These are phyloP conservation scores for Fraxinus paxiana DNA, from an alignment of 305 asterid species.

Conservation along the genomic window DNA sequence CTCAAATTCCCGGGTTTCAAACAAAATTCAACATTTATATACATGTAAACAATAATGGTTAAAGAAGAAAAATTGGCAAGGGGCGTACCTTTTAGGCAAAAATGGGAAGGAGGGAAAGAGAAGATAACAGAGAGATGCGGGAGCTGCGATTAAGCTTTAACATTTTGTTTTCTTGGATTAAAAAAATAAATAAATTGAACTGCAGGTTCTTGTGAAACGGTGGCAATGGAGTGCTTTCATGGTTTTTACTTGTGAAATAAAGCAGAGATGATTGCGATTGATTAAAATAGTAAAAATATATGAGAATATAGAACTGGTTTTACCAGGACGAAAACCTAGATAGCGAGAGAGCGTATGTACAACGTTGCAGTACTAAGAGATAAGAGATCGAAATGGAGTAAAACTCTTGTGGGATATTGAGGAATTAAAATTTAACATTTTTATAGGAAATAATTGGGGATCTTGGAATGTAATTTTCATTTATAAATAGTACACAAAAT, in stretches of 20 bases:
- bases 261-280: neutral
- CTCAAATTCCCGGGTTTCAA: neutral
- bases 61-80: neutral
- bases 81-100: neutral
- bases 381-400: too few relatives aligned
- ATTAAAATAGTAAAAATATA: neutral
- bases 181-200: neutral
- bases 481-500: too few relatives aligned
- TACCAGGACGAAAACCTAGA: too few relatives aligned
- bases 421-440: too few relatives aligned
- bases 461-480: too few relatives aligned
- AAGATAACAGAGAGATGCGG: neutral
- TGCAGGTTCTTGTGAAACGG: neutral
- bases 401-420: too few relatives aligned
- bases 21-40: neutral
- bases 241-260: neutral
- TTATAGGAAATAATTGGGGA: too few relatives aligned
- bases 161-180: neutral
- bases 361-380: too few relatives aligned
- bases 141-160: neutral
- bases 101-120: neutral
- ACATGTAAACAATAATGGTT: neutral
- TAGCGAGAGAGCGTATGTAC: too few relatives aligned
- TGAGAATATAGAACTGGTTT: too few relatives aligned
- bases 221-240: neutral